phyloP scores from a whole-genome alignment of 2,329 filamentous ascomycete genomes.

The Nannizziopsis barbatae region DNA sequence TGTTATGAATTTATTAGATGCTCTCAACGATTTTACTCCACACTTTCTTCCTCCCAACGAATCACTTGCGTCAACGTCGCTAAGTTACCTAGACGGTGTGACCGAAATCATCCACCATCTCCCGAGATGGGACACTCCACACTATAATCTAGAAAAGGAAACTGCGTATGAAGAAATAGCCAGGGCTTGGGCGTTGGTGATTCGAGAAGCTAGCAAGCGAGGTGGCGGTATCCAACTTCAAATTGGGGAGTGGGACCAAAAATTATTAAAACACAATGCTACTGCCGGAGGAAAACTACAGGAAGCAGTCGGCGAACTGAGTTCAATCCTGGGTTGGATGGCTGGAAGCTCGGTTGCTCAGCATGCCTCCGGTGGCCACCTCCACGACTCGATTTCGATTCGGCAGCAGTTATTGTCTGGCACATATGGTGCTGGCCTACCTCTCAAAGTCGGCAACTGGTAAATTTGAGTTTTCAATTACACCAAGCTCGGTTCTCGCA shows the following conservation, averaged over 20 bases:
- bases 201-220: constrained; percentile 80
- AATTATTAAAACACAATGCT: constrained; percentile 75
- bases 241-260: constrained; percentile 85
- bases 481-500: neutral
- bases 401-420: constrained; percentile 47
- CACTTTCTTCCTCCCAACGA: constrained; percentile 92
- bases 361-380: constrained; percentile 19
- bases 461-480: constrained; percentile 20
- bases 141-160: constrained; percentile 85
- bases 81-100: constrained; percentile 78
- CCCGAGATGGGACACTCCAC: constrained; percentile 79
- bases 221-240: constrained; percentile 84
- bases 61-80: constrained; percentile 65
- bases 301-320: constrained; percentile 66
- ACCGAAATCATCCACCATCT: constrained; percentile 83
- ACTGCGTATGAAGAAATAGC: constrained; percentile 94
- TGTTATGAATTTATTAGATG: constrained; percentile 69
- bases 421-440: constrained; percentile 44
- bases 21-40: constrained; percentile 84
- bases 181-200: constrained; percentile 82
- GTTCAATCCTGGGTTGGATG: constrained; percentile 68
- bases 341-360: constrained; percentile 34
- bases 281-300: constrained; percentile 71
- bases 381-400: constrained; percentile 37
- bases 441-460: constrained; percentile 48